These are phyloP conservation scores for Trichoderma semiorbis DNA, from an alignment of 2,329 filamentous ascomycete species.

Conservation along the genomic window DNA sequence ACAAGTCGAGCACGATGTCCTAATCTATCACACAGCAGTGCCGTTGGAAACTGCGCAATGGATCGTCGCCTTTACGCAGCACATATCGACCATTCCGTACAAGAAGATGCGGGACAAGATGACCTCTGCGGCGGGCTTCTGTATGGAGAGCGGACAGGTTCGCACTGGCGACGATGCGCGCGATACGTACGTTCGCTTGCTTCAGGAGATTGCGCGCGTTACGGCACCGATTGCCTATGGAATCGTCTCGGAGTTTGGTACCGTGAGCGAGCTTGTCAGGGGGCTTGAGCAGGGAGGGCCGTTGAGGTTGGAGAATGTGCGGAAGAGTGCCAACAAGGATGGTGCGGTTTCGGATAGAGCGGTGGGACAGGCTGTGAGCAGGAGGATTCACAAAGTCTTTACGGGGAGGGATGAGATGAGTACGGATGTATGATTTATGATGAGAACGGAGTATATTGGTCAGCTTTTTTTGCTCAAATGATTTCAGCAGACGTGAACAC, in stretches of 20 bases:
- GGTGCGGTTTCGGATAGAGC: constrained; percentile 53
- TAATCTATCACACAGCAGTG: constrained; percentile 66
- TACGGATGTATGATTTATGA: constrained; percentile 46
- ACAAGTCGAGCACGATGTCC: constrained; percentile 62
- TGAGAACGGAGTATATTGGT: neutral
- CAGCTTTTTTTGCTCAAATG: neutral
- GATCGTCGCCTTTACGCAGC: constrained; percentile 71
- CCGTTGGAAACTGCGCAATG: constrained; percentile 66
- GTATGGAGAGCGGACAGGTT: constrained; percentile 76
- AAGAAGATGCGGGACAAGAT: constrained; percentile 50
- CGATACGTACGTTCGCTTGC: constrained; percentile 71
- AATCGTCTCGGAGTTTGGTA: constrained; percentile 59
- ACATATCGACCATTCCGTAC: constrained; percentile 74
- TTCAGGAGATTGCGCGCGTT: constrained; percentile 70
- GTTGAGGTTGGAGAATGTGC: constrained; percentile 57
- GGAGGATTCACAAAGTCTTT: constrained; percentile 58
- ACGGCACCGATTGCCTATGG: constrained; percentile 71
- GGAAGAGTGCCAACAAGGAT: constrained; percentile 54
- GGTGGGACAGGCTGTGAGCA: constrained; percentile 57
- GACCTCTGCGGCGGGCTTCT: constrained; percentile 61
- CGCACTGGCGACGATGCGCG: constrained; percentile 60
- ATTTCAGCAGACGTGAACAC: neutral
- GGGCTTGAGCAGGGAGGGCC: constrained; percentile 59
- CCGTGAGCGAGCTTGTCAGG: constrained; percentile 54
- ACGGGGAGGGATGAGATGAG: constrained; percentile 53